A percentile compares a stretch with the other conserved stretches of the same genome.
Conservation (phyloP, 2,329 filamentous ascomycete species). For the Thelonectria rubi region DNA sequence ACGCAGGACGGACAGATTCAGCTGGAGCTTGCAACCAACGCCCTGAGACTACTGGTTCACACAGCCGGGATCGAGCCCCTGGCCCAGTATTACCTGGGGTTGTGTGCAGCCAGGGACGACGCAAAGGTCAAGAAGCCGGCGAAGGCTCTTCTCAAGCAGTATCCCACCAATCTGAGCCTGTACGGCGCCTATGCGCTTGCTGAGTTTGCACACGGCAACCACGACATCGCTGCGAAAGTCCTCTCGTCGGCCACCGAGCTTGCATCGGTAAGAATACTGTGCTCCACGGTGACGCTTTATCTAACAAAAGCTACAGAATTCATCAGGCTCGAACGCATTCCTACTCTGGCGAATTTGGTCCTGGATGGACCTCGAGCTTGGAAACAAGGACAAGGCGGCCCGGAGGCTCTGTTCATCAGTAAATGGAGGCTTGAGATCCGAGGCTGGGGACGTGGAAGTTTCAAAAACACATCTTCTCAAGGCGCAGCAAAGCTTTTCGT, state of each 20-base stretch:
- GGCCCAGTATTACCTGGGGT: conserved; percentile 74
- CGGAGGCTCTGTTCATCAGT: conserved; percentile 52
- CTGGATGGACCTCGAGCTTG: conserved; percentile 69
- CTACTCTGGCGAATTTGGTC: conserved; percentile 70
- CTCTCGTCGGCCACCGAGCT: conserved; percentile 69
- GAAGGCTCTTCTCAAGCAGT: conserved; percentile 76
- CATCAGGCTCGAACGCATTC: conserved; percentile 34
- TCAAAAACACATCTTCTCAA: conserved; percentile 59
- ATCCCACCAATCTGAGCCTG: conserved; percentile 69
- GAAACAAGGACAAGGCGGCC: conserved; percentile 47
- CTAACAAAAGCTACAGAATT: conserved; percentile 32
- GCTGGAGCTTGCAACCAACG: conserved; percentile 60
- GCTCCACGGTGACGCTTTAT: neutral
- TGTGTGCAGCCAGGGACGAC: conserved; percentile 67
- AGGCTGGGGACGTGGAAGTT: conserved; percentile 31
- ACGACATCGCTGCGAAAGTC: conserved; percentile 68
- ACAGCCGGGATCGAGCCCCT: conserved; percentile 51
- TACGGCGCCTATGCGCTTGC: conserved; percentile 84
- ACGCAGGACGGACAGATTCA: conserved; percentile 40
- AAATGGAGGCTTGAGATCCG: conserved; percentile 41
- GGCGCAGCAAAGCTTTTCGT: conserved; percentile 60
- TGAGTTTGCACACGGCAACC: conserved; percentile 68
- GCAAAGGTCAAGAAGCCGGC: conserved; percentile 72
- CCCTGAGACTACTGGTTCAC: conserved; percentile 68
- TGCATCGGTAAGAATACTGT: conserved; percentile 41